phyloP scores from a whole-genome alignment of 2,329 filamentous ascomycete genomes.

The Elsinoe ampelina region DNA sequence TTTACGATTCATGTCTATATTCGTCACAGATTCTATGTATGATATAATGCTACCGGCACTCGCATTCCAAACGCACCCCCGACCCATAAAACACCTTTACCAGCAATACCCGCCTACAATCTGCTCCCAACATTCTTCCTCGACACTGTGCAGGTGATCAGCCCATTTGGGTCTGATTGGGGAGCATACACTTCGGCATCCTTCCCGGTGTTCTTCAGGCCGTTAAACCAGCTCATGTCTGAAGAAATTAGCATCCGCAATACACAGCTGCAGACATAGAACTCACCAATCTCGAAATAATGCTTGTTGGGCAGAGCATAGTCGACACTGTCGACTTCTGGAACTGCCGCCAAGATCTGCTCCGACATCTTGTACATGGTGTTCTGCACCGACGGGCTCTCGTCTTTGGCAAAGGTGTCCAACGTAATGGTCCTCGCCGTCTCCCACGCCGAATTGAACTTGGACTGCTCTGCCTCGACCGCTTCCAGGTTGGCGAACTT shows the following conservation, averaged over 20 bases:
- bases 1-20: background rate
- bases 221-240: slow-evolving; percentile 97
- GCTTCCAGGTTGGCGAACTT: slow-evolving; percentile 56
- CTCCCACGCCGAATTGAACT: slow-evolving; percentile 73
- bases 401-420: slow-evolving; percentile 79
- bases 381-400: slow-evolving; percentile 86
- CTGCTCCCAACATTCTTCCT: slow-evolving; percentile 34
- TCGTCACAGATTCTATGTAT: slow-evolving; percentile 4
- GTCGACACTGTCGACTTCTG: slow-evolving; percentile 61
- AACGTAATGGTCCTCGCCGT: slow-evolving; percentile 77
- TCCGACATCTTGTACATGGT: slow-evolving; percentile 99
- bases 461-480: slow-evolving; percentile 52
- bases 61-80: background rate
- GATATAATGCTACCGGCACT: background rate
- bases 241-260: slow-evolving; percentile 16
- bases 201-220: slow-evolving; percentile 85
- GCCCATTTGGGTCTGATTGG: slow-evolving; percentile 83
- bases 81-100: background rate
- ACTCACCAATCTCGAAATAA: slow-evolving; percentile 88
- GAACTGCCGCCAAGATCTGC: slow-evolving; percentile 67
- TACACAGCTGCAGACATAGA: background rate
- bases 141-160: slow-evolving; percentile 87
- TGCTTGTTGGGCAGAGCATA: slow-evolving; percentile 96
- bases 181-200: slow-evolving; percentile 94
- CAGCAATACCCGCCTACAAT: background rate